Base-by-base conservation (phyloP, 2,329 filamentous ascomycete species). In the Cercospora berteroae region DNA sequence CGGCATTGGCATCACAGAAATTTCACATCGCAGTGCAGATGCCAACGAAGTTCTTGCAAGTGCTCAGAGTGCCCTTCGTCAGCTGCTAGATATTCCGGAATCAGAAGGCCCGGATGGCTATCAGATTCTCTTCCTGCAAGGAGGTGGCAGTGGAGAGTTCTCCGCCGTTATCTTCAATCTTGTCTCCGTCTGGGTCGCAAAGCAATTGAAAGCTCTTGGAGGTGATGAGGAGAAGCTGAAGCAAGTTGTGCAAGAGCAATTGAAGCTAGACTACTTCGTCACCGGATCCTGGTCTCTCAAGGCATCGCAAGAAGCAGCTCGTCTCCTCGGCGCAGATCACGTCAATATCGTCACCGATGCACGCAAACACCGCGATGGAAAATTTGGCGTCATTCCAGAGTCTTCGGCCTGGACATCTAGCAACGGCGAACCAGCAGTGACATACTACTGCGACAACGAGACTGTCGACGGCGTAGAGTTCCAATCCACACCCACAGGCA, bases 391-490 rank as follows among this genome's bases (percentile, higher is more conserved):
- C 69, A 96, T 98, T 61, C 90, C 94, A 0, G 85, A 89, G 9
- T 89, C 94, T 79, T 87, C 86, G 70, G 86, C 86, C 20, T 97
- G 93, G 92, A 90, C 85, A 36, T 84, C 95, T 66, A 87, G 85
- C 16, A 79, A 81, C 7, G 90, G 88, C 48, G 83, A 87, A 72
- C 83, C 87, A 44, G 83, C 93, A 0, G 84, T 96, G 74, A 90
- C 94, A 1, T 98, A 97, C 80, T 94, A 88, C 79, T 97, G 94
- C 79, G 91, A 94, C 79, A 98, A 98, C 74, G 94, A 98, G 83
- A 97, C 93, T 0, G 92, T 96, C 5, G 93, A 97, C 75, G 94
- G 94, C 36, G 93, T 98, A 18, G 94, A 98, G 77, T 97, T 96
- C 73, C 92, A 90, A 5, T 80, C 74, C 3, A 89, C 91, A 76